These are phyloP conservation scores for Tetrapisispora fleetii DNA, from an alignment of 805 yeast genomes.

Conservation along the genomic window DNA sequence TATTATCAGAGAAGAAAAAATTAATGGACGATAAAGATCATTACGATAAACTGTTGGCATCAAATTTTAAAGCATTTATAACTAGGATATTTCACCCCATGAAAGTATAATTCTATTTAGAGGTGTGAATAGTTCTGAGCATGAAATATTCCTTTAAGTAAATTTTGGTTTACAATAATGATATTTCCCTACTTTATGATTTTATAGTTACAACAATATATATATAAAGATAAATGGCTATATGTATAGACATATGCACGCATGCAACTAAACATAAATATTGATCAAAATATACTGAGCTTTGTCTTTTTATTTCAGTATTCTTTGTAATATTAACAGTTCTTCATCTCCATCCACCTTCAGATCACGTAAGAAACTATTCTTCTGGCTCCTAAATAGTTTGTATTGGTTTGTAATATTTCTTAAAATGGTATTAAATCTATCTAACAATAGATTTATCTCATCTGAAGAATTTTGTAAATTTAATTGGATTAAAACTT, in stretches of 20 bases:
- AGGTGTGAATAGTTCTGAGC: neutral
- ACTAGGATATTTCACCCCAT: constrained; percentile 11
- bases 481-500: constrained; percentile 27
- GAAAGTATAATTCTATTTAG: neutral
- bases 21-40: neutral
- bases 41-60: constrained; percentile 7
- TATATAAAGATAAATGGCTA: neutral
- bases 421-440: constrained; percentile 32
- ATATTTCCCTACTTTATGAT: neutral
- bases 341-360: constrained; percentile 42
- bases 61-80: constrained; percentile 14
- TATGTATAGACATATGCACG: neutral
- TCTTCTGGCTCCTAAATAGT: constrained; percentile 35
- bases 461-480: constrained; percentile 16
- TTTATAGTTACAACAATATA: neutral
- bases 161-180: too few species aligned
- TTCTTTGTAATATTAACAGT: constrained; percentile 38
- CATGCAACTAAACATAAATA: neutral
- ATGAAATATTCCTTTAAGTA: neutral
- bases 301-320: neutral
- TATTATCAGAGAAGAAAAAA: neutral
- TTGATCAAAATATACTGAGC: neutral
- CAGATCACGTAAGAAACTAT: constrained; percentile 41
- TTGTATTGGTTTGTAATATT: constrained; percentile 35
- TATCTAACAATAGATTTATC: constrained; percentile 17